Base-by-base conservation (phyloP, 192 early-diverging fungal species). In the Funneliformis mosseae region DNA sequence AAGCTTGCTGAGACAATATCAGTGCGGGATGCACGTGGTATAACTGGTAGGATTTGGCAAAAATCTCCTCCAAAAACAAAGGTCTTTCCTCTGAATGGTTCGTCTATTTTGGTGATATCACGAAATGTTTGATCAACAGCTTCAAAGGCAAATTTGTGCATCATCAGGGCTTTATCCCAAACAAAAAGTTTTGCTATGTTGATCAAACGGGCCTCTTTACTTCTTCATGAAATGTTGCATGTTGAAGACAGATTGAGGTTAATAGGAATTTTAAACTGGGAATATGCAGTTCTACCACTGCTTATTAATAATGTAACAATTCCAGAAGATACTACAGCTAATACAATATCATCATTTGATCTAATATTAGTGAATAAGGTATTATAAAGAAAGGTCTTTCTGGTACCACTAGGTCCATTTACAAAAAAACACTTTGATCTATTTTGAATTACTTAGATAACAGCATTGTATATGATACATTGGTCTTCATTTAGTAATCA, bases 81-180 rank as follows among this genome's bases (percentile, higher is more conserved):
- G 2, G 74, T 23, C 14, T 79, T 80, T 1, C 71, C 70, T 23
- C 77, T 77, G 75, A 79, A 83, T 66, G 63, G 77, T 12, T 42
- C 21, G 21, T 76, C 38, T 11, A 28, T 9, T 16, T 70, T 14
- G 18, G 74, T 50, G 9, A 82, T 60, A 64, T 82, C 77, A 39
- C 50, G 14, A 9, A 82, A 28, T 3, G 60, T 77, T 7, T 0
- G 25, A 43, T 77, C 76, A 23, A 82, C 66, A n/a, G 67, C 50
- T 64, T 82, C 76, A 72, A 73, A 61, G 11, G 14, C 59, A 14
- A 61, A 61, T 3, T 18, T 61, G 10, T 76, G n/a, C 10, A 48
- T 72, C 72, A 83, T 83, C 8, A 72, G 74, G 60, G 81, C 78
- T 81, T 87, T 82, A 66, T 84, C 86, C 83, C 86, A 87, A 23